Percentiles rank a stretch among this genome's conserved stretches.
Evolutionary conservation across 345 rosid genomes (phyloP).

Genomic region (Eutrema yunnanense): DNA sequence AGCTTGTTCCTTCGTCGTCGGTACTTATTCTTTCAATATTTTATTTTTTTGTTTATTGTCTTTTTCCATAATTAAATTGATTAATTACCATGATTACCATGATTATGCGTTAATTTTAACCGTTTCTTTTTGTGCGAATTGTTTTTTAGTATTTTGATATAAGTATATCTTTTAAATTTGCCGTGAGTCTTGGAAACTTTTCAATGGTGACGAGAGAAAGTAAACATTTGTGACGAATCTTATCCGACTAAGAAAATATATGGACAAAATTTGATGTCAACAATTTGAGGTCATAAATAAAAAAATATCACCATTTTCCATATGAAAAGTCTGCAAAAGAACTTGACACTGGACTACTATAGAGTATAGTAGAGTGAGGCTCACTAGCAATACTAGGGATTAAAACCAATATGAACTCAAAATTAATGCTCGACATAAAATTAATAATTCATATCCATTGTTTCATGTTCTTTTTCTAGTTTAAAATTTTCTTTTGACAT

Average conservation of each 20-base stretch:
- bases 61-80: not conserved
- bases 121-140: not conserved
- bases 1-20: slow-evolving; percentile 79
- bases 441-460: not conserved
- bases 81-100: not conserved
- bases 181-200: slow-evolving; percentile 12
- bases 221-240: slow-evolving; percentile 4
- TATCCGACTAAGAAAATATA: not conserved
- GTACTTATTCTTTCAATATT: slow-evolving; percentile 28
- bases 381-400: not conserved
- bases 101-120: not conserved
- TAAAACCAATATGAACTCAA: not conserved
- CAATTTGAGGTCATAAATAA: not conserved
- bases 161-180: not conserved
- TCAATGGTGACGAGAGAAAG: slow-evolving; percentile 13
- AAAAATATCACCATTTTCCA: not conserved
- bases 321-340: not conserved
- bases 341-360: not conserved
- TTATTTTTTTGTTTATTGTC: not conserved
- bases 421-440: not conserved
- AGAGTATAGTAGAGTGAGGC: not conserved
- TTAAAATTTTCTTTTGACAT: not conserved
- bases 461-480: not conserved
- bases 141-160: not conserved
- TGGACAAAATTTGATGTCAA: not conserved